Evolutionary conservation across 1,139 yeast genomes (phyloP).

Genomic region (Debaryomycetaceae sp.): DNA sequence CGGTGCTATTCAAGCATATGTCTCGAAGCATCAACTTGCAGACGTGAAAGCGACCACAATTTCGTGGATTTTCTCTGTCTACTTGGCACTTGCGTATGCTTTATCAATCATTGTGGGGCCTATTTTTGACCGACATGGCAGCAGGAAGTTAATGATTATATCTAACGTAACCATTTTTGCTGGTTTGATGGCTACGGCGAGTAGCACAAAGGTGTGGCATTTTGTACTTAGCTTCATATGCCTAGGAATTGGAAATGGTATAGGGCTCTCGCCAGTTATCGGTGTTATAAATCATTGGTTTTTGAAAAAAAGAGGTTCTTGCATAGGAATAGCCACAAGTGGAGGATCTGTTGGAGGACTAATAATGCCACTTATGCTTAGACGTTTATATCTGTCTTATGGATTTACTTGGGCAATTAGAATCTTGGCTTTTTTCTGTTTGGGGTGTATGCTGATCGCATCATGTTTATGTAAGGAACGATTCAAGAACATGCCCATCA

Average conservation of each 20-base stretch:
- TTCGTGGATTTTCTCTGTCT: conserved; percentile 70
- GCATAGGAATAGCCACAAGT: conserved; percentile 55
- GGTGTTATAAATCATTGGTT: conserved; percentile 36
- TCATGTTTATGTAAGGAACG: conserved; percentile 48
- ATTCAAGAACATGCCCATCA: conserved; percentile 11
- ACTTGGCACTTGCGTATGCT: conserved; percentile 52
- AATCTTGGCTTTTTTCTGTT: conserved; percentile 47
- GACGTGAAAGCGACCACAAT: conserved; percentile 42
- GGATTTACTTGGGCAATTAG: conserved; percentile 66
- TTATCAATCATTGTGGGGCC: conserved; percentile 50
- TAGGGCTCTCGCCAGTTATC: conserved; percentile 54
- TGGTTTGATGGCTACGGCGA: conserved; percentile 52
- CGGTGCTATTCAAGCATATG: conserved; percentile 65
- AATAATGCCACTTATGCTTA: conserved; percentile 55
- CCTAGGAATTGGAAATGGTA: conserved; percentile 54
- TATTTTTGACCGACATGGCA: conserved; percentile 48
- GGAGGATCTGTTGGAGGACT: conserved; percentile 68
- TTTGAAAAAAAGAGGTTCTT: conserved; percentile 47
- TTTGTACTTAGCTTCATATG: conserved; percentile 52
- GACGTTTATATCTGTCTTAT: conserved; percentile 46
- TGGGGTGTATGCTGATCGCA: conserved; percentile 36
- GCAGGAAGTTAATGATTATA: conserved; percentile 35
- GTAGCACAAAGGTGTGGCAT: conserved; percentile 47
- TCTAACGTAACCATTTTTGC: conserved; percentile 41
- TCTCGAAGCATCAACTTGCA: conserved; percentile 50